Evolutionary conservation across 2,329 filamentous ascomycete species (phyloP).

Genomic region (Fusarium annulatum): DNA sequence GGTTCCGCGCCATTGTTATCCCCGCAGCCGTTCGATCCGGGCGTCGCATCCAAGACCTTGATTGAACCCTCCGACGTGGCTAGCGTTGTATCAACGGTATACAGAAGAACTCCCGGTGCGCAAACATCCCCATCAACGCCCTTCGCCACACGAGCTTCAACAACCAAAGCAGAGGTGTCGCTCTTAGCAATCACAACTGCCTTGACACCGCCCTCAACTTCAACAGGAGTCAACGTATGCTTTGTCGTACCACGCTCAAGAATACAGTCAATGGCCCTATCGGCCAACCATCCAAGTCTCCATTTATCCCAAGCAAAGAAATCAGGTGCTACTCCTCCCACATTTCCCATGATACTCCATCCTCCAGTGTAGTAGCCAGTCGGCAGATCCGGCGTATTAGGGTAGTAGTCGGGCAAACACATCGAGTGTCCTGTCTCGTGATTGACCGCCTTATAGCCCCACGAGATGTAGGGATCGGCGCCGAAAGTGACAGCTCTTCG

Average conservation of each 20-base stretch:
- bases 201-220: constrained; percentile 17
- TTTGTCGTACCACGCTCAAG: constrained; percentile 37
- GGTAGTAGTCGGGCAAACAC: constrained; percentile 53
- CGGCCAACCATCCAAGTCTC: constrained; percentile 52
- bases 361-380: constrained; percentile 50
- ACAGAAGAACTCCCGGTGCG: constrained; percentile 50
- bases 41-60: constrained; percentile 48
- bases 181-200: constrained; percentile 22
- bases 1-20: constrained; percentile 27
- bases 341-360: constrained; percentile 53
- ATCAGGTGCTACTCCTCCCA: constrained; percentile 49
- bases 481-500: constrained; percentile 50
- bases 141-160: constrained; percentile 45
- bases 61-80: constrained; percentile 48
- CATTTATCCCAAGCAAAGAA: constrained; percentile 55
- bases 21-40: constrained; percentile 45
- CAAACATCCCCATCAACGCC: constrained; percentile 46
- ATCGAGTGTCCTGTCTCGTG: constrained; percentile 54
- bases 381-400: constrained; percentile 30
- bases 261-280: constrained; percentile 50
- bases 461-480: constrained; percentile 45
- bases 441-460: constrained; percentile 51
- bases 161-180: constrained; percentile 45
- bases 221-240: constrained; percentile 38
- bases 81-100: constrained; percentile 48